Evolutionary conservation across 176 grass and related monocot genomes (phyloP).

Genomic region (Oropetium thomaeum): DNA sequence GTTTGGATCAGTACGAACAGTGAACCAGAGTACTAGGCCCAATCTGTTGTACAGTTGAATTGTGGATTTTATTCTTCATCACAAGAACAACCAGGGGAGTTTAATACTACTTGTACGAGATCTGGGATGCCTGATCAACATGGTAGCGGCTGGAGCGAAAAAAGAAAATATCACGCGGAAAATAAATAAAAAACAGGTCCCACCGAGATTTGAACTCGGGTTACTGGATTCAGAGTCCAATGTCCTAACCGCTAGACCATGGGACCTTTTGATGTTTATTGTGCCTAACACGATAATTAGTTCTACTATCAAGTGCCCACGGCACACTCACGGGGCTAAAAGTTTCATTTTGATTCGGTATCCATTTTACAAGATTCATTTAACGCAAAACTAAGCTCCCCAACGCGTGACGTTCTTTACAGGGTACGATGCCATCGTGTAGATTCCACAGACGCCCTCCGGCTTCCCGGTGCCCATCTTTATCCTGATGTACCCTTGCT

Average conservation of each 20-base stretch:
- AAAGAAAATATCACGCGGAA: neutral
- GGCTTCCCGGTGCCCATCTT: constrained; percentile 62
- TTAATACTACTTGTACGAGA: neutral
- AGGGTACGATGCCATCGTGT: constrained; percentile 79
- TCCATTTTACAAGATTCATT: constrained; percentile 25
- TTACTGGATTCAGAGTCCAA: constrained; percentile 60
- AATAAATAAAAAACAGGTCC: neutral
- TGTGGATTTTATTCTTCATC: neutral
- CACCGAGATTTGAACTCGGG: constrained; percentile 54
- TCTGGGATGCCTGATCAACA: neutral
- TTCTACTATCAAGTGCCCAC: too few species aligned
- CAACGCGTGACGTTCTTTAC: constrained; percentile 31
- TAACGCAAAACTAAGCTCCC: constrained; percentile 18
- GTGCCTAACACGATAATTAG: too few species aligned
- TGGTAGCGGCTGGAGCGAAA: neutral
- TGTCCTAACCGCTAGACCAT: constrained; percentile 59
- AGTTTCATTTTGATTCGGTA: neutral
- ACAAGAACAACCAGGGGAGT: neutral
- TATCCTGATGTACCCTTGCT: constrained; percentile 75
- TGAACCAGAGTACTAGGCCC: neutral
- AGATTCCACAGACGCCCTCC: constrained; percentile 65
- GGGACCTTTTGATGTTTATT: neutral
- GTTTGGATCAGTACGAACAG: neutral
- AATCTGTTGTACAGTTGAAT: neutral
- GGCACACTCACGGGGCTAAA: neutral